Evolutionary conservation across 2,329 filamentous ascomycete genomes (phyloP), one percentile per base, ranked within the genome.

Genomic region (Arthrinium puccinioides): DNA sequence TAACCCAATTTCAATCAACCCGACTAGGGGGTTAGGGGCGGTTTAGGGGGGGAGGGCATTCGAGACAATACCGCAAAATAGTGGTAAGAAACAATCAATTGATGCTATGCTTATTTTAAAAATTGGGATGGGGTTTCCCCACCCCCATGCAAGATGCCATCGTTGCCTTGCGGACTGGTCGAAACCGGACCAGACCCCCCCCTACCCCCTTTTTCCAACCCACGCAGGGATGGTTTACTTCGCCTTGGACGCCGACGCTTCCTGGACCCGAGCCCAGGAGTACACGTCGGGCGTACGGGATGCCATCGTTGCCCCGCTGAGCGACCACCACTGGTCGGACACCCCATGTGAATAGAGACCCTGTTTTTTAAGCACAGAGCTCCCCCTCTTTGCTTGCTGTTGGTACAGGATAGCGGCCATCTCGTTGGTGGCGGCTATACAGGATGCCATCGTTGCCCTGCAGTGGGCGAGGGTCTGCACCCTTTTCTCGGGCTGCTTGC

Each of bases 391-490:
- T n/a, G 30, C 20, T 38, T 35, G 36, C 23, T 20, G 21, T 36
- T 37, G 43, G 37, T 44, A 42, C 44, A 40, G 41, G 38, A 39
- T 31, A 18, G 33, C 32, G 18, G 24, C 34, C 10, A 29, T 14
- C 20, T 18, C 20, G 19, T 15, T 27, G 3, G 21, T 19, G 16
- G 27, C 13, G 29, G 32, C 44, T 41, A 45, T 49, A 41, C 51
- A 50, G 50, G 51, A 57, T 55, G 54, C 53, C 52, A 55, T 55
- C 51, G 51, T 55, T 56, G 46, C 54, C 54, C 50, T 51, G 52
- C 48, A 47, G 53, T 50, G 14, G 37, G 43, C 16, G 14, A 10
- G 7, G 40, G 29, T 32, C 14, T 27, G 25, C 25, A 24, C 35
- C 40, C 38, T 39, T 43, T 44, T 41, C 44, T 44, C 35, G 11